A percentile compares a stretch with the other conserved stretches of the same genome.
Conservation (phyloP, 768 basidiomycete species). For the Kondoa malvinella region DNA sequence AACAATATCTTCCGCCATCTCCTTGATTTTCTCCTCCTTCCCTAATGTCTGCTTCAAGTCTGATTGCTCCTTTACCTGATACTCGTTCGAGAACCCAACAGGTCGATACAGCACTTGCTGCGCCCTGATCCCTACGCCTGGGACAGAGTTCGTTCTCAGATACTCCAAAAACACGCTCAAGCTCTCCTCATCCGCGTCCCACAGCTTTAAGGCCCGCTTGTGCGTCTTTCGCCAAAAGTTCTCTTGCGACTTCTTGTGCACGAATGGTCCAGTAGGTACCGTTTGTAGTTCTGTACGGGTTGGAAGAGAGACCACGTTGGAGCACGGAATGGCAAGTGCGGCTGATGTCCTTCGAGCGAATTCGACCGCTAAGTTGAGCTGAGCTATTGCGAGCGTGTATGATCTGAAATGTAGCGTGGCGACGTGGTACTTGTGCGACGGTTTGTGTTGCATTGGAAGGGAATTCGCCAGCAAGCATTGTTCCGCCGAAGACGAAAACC, state of each 20-base stretch:
- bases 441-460: slow-evolving; percentile 21
- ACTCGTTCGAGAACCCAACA: slow-evolving; percentile 31
- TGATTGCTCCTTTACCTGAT: neutral
- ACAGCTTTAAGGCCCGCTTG: slow-evolving; percentile 74
- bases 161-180: slow-evolving; percentile 68
- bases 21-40: slow-evolving; percentile 14
- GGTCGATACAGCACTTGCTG: slow-evolving; percentile 57
- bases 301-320: slow-evolving; percentile 49
- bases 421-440: slow-evolving; percentile 55
- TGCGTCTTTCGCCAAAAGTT: slow-evolving; percentile 78
- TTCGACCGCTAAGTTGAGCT: slow-evolving; percentile 62
- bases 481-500: neutral
- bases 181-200: slow-evolving; percentile 63
- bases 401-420: slow-evolving; percentile 70
- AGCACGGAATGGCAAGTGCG: slow-evolving; percentile 64
- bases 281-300: slow-evolving; percentile 68
- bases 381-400: slow-evolving; percentile 40
- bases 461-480: neutral
- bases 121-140: slow-evolving; percentile 72
- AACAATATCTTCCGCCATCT: slow-evolving; percentile 13
- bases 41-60: neutral
- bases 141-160: slow-evolving; percentile 52
- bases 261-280: slow-evolving; percentile 67
- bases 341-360: slow-evolving; percentile 69
- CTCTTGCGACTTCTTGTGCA: slow-evolving; percentile 84